phyloP scores from a whole-genome alignment of 164 flowering plant species.

The Berberis thunbergii region DNA sequence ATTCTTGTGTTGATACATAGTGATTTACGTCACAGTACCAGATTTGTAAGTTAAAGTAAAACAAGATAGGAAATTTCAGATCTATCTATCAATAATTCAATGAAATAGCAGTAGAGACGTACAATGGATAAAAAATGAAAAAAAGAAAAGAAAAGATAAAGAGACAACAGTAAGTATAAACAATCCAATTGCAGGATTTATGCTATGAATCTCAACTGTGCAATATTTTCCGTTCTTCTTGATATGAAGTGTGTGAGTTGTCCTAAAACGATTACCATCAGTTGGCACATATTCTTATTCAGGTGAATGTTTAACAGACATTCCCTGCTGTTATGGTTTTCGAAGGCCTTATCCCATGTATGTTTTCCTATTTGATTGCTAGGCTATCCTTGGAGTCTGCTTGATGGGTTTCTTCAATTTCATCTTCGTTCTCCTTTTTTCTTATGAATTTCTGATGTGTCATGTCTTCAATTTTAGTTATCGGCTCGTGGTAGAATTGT shows the following conservation, averaged over 20 bases:
- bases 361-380: background rate
- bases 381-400: background rate
- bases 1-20: too few species aligned
- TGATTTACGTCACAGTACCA: slow-evolving; percentile 9
- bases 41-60: background rate
- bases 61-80: too few species aligned
- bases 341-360: background rate
- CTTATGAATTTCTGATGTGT: background rate
- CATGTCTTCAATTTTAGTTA: background rate
- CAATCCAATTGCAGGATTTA: too few species aligned
- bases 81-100: too few species aligned
- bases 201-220: background rate
- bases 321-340: background rate
- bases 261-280: background rate
- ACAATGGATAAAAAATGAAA: too few species aligned
- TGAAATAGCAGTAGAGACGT: too few species aligned
- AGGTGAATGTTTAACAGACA: background rate
- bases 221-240: background rate
- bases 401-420: background rate
- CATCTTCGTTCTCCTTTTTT: background rate
- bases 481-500: background rate
- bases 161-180: too few species aligned
- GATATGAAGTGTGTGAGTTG: background rate
- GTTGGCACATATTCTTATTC: background rate
- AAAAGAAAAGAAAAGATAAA: too few species aligned